phyloP scores from a whole-genome alignment of 2,329 filamentous ascomycete species.

The Diaporthe capsici region DNA sequence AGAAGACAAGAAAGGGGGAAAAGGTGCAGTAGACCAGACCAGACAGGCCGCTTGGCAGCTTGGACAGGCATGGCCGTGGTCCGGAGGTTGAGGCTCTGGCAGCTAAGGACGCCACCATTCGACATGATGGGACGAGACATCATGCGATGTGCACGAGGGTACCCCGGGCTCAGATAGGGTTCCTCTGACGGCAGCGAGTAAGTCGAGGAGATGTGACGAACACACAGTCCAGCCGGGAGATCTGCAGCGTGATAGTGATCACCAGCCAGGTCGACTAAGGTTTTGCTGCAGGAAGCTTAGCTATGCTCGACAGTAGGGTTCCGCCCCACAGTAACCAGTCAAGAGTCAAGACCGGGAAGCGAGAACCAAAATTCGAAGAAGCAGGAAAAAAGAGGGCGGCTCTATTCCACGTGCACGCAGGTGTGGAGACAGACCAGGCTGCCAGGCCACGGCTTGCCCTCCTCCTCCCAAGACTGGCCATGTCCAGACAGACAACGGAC shows the following conservation, averaged over 20 bases:
- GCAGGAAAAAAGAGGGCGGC: not conserved
- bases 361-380: not conserved
- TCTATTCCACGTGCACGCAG: not conserved
- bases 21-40: not conserved
- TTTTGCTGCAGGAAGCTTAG: slow-evolving; percentile 22
- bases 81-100: slow-evolving; percentile 19
- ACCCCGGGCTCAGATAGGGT: not conserved
- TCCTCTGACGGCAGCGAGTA: slow-evolving; percentile 12
- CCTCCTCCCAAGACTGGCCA: not conserved
- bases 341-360: not conserved
- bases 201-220: slow-evolving; percentile 21
- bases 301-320: slow-evolving; percentile 21
- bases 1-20: slow-evolving; percentile 10
- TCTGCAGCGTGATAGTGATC: slow-evolving; percentile 28
- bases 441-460: not conserved
- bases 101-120: slow-evolving; percentile 22
- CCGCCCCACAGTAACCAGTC: not conserved
- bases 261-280: slow-evolving; percentile 7
- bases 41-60: slow-evolving; percentile 14
- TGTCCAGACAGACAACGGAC: not conserved
- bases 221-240: slow-evolving; percentile 1
- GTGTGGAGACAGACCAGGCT: not conserved
- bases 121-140: slow-evolving; percentile 26
- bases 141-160: slow-evolving; percentile 25
- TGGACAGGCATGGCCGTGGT: slow-evolving; percentile 8